Evolutionary conservation across 441 rosid species (phyloP).

Genomic region (Isatis lusitanica): DNA sequence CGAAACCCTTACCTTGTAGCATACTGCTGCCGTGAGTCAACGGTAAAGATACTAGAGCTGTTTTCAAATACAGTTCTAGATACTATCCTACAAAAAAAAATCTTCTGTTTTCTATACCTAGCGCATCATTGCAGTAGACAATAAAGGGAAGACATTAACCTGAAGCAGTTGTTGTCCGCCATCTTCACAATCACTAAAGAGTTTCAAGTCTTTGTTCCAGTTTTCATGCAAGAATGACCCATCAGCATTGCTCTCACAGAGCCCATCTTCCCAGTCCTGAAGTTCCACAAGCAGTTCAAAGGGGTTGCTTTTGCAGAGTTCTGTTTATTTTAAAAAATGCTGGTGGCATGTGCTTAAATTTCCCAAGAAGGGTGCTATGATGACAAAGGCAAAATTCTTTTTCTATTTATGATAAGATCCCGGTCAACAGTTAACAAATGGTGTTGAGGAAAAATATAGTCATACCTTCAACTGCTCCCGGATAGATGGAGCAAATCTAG

Average conservation of each 20-base stretch:
- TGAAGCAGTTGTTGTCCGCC: constrained; percentile 88
- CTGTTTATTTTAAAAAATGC: background rate
- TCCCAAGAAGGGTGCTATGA: background rate
- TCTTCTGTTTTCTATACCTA: background rate
- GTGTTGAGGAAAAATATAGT: background rate
- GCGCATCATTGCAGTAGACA: constrained; percentile 4
- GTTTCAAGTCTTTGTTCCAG: constrained; percentile 82
- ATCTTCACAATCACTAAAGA: constrained; percentile 73
- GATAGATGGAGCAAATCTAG: constrained; percentile 61
- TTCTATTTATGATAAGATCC: background rate
- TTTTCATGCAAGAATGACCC: constrained; percentile 90
- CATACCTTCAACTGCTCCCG: constrained; percentile 77
- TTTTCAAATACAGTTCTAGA: background rate
- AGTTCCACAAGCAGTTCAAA: constrained; percentile 10
- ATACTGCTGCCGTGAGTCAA: too few species aligned
- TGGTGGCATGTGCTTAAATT: background rate
- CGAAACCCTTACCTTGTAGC: too few species aligned
- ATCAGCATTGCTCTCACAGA: constrained; percentile 81
- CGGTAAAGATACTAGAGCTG: background rate
- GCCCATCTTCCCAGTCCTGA: constrained; percentile 95
- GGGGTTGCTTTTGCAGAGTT: background rate
- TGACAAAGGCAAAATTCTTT: background rate
- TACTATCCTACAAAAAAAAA: background rate
- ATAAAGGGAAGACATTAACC: constrained; percentile 44
- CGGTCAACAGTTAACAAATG: background rate